phyloP scores from a whole-genome alignment of 352 stramenopile species.

The Peronospora belbahrii region DNA sequence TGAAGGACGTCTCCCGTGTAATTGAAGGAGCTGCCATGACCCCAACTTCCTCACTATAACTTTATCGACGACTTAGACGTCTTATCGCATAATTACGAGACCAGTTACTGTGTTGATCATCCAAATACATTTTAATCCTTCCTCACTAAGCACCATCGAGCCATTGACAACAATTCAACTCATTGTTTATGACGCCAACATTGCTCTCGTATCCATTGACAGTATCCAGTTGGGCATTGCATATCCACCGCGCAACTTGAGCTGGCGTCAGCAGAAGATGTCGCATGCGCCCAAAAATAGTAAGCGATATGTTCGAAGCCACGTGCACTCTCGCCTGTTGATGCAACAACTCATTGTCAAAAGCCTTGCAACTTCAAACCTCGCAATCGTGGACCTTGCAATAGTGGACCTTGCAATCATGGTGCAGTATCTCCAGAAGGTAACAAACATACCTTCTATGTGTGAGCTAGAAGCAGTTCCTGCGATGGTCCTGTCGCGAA shows the following conservation, averaged over 20 bases:
- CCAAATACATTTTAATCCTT: conserved; percentile 2
- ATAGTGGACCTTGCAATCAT: too few species aligned
- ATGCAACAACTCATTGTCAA: conserved; percentile 23
- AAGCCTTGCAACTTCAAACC: conserved; percentile 35
- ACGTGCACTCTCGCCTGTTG: background rate
- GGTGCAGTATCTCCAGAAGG: conserved; percentile 32
- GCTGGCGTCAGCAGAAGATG: conserved; percentile 38
- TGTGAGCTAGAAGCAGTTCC: conserved; percentile 34
- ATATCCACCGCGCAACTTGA: conserved; percentile 38
- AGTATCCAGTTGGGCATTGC: conserved; percentile 17
- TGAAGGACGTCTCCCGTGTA: conserved; percentile 20
- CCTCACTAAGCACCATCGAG: conserved; percentile 4
- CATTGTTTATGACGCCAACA: background rate
- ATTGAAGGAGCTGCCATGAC: conserved; percentile 16
- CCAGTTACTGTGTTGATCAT: background rate
- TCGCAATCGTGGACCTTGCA: conserved; percentile 37
- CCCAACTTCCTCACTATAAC: background rate
- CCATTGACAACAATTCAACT: background rate
- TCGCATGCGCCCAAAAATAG: conserved; percentile 60
- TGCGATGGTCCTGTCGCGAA: conserved; percentile 29
- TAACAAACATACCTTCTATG: conserved; percentile 37
- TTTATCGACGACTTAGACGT: conserved; percentile 5
- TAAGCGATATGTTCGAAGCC: conserved; percentile 53
- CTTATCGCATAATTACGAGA: conserved; percentile 1
- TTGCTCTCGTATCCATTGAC: background rate